phyloP scores from a whole-genome alignment of 2,329 filamentous ascomycete species.

The Monilinia polystroma region DNA sequence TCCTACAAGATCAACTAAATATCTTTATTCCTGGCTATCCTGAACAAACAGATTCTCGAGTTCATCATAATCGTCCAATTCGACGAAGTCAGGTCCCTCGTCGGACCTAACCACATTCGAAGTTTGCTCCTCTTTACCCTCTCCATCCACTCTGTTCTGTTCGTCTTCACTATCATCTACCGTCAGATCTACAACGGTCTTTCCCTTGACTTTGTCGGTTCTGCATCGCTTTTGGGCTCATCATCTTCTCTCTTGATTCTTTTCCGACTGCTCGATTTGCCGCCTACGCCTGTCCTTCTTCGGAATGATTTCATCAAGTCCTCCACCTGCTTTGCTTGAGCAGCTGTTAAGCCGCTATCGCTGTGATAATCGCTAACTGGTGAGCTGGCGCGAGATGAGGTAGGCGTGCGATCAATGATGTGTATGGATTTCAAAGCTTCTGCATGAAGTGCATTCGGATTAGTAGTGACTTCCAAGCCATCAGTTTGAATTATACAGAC shows the following conservation, averaged over 20 bases:
- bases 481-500: not conserved
- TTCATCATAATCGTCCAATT: not conserved
- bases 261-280: not conserved
- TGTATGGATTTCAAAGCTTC: slow-evolving; percentile 2
- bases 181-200: not conserved
- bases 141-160: not conserved
- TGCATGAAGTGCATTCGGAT: not conserved
- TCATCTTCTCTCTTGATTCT: not conserved
- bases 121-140: not conserved
- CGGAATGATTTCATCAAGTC: not conserved
- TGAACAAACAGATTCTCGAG: not conserved
- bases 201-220: not conserved
- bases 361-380: not conserved
- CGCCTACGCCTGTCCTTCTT: not conserved
- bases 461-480: not conserved
- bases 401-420: slow-evolving; percentile 2
- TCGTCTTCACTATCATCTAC: not conserved
- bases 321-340: not conserved
- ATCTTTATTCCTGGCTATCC: not conserved
- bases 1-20: not conserved
- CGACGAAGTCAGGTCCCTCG: too few relatives aligned
- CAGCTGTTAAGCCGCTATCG: not conserved
- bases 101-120: too few relatives aligned
- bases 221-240: not conserved
- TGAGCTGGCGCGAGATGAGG: not conserved